Percentiles rank a stretch among this genome's conserved stretches.
Conservation (phyloP, 495 filamentous ascomycete genomes). For the Podospora bellae-mahoneyi region DNA sequence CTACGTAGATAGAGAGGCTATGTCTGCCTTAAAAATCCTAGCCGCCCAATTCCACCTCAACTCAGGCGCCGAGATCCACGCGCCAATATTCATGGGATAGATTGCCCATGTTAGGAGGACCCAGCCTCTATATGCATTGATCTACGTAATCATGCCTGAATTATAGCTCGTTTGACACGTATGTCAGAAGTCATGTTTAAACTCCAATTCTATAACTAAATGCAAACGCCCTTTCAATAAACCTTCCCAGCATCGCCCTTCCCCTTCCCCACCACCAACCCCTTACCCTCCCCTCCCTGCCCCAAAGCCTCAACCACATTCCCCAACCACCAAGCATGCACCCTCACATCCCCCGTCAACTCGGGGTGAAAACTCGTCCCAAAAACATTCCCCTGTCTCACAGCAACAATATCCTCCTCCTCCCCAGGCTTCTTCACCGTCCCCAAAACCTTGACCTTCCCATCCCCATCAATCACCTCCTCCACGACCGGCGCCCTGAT, state of each 20-base stretch:
- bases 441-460: slow-evolving; percentile 59
- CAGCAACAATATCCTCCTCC: slow-evolving; percentile 82
- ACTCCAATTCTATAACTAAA: not conserved
- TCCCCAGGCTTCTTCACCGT: slow-evolving; percentile 42
- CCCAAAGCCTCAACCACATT: slow-evolving; percentile 52
- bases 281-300: slow-evolving; percentile 17
- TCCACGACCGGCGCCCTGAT: slow-evolving; percentile 94
- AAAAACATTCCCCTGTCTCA: slow-evolving; percentile 89
- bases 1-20: too few species aligned
- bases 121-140: too few species aligned
- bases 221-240: not conserved
- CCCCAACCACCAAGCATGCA: slow-evolving; percentile 90
- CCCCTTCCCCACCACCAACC: slow-evolving; percentile 12
- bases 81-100: too few species aligned
- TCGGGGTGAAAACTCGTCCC: slow-evolving; percentile 98
- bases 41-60: too few species aligned
- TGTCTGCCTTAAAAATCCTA: too few species aligned
- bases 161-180: too few species aligned
- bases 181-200: too few species aligned
- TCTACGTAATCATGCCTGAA: too few species aligned
- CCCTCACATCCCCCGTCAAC: slow-evolving; percentile 80
- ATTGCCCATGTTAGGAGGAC: too few species aligned
- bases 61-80: too few species aligned
- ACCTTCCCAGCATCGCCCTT: not conserved
- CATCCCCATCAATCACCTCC: slow-evolving; percentile 60